Conservation (phyloP, 192 early-diverging fungal species). For the Funneliformis geosporum region DNA sequence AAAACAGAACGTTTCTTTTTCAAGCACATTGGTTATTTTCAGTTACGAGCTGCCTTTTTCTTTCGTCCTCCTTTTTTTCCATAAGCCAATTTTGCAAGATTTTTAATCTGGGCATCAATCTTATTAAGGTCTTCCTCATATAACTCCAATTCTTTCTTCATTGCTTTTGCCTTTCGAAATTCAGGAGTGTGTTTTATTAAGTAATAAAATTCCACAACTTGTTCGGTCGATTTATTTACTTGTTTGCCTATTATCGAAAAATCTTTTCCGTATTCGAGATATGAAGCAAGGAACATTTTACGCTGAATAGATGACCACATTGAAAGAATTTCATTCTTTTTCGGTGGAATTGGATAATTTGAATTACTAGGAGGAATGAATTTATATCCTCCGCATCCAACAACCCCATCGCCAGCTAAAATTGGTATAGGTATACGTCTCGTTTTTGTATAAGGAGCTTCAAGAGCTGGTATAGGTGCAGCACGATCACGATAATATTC, state of each 20-base stretch:
- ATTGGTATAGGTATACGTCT: neutral
- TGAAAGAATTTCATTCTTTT: neutral
- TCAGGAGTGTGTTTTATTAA: constrained; percentile 16
- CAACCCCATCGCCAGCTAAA: neutral
- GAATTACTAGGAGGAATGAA: neutral
- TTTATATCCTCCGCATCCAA: constrained; percentile 6
- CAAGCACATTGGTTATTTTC: neutral
- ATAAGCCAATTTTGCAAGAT: constrained; percentile 3
- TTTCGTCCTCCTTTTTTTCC: constrained; percentile 19
- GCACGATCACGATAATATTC: constrained; percentile 25
- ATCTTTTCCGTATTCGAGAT: constrained; percentile 32
- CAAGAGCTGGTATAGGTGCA: constrained; percentile 13
- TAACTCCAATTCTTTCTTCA: constrained; percentile 5
- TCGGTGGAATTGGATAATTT: constrained; percentile 19
- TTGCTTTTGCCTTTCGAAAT: constrained; percentile 22
- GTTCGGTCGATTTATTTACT: constrained; percentile 10
- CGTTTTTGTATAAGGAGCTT: constrained; percentile 3
- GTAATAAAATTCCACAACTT: constrained; percentile 31
- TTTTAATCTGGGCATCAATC: neutral
- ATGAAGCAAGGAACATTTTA: constrained; percentile 21
- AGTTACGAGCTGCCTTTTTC: constrained; percentile 9
- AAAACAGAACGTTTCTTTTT: neutral
- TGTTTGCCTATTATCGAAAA: constrained; percentile 12
- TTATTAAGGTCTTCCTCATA: constrained; percentile 19
- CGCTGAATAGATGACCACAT: constrained; percentile 22